Base-by-base conservation (phyloP, 1,284 basidiomycete species). In the Ustilago bromivora region DNA sequence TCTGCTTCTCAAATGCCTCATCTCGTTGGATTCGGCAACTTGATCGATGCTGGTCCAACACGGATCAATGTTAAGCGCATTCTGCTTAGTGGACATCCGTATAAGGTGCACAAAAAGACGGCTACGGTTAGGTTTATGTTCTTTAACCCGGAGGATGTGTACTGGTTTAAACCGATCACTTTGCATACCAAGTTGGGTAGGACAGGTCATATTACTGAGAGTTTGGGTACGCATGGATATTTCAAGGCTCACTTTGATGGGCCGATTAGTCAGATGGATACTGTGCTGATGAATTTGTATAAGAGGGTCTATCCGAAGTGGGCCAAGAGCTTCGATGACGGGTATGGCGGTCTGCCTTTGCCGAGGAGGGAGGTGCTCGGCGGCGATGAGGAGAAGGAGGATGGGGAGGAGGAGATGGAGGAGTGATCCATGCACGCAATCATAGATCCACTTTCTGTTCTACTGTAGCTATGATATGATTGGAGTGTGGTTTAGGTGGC, bases 61-160 rank as follows among this genome's bases (percentile, higher is more conserved):
- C 91, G 97, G 8, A 90, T 98, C 86, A 90, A 96, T 71, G 92
- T 94, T 56, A 99, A 99, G 87, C 91, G 96, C 23, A 91, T 97
- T 85, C 89, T 98, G 69, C 89, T 99, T 34, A 95, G 95, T 0
- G 96, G 96, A 0, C 95, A 98, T 87, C 96, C 96, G 0, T 95
- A 94, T 91, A 97, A 96, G 86, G 92, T 98, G 5, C 96, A 99
- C 89, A 96, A 96, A 86, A 96, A 95, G 89, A 96, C 94, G 1
- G 96, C 95, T 0, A 99, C 96, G 6, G 92, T 99, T 80, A 92
- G 96, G 55, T 99, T 98, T 89, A 95, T 99, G 94, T 98, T 99
- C 88, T 98, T 99, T 90, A 93, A 96, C 86, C 92, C 85, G 91
- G 94, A 95, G 61, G 96, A 99, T 86, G 91, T 98, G 66, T 89